These are phyloP conservation scores for Calonectria naviculata DNA, from an alignment of 2,329 filamentous ascomycete species.

Conservation along the genomic window DNA sequence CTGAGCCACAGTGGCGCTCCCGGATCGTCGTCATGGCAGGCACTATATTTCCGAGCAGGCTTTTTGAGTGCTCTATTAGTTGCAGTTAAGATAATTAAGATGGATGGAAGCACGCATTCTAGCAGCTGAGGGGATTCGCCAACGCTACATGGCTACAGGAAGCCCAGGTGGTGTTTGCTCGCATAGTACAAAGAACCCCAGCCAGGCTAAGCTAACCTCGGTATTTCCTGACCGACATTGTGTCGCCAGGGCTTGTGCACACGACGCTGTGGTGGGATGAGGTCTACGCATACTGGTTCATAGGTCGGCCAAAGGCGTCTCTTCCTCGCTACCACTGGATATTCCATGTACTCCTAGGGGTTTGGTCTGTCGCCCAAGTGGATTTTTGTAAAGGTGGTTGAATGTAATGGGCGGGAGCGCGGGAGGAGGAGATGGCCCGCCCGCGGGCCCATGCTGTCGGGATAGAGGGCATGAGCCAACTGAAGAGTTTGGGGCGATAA, in stretches of 20 bases:
- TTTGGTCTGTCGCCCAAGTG: slow-evolving; percentile 25
- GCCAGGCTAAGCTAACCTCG: background rate
- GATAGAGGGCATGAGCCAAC: slow-evolving; percentile 25
- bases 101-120: too few relatives aligned
- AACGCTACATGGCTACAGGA: background rate
- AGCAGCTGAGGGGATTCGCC: background rate
- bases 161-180: background rate
- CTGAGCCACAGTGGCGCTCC: background rate
- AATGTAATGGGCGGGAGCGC: slow-evolving; percentile 16
- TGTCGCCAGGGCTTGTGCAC: background rate
- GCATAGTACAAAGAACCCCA: background rate
- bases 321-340: slow-evolving; percentile 20
- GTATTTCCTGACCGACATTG: background rate
- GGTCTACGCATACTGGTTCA: slow-evolving; percentile 6
- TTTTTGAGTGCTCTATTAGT: too few relatives aligned
- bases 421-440: slow-evolving; percentile 31
- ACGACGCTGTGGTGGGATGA: background rate
- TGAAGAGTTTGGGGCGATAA: slow-evolving; percentile 15
- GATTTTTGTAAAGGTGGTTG: slow-evolving; percentile 25
- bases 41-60: too few relatives aligned
- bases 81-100: too few relatives aligned
- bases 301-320: slow-evolving; percentile 15
- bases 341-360: slow-evolving; percentile 12
- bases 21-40: background rate
- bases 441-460: slow-evolving; percentile 32